phyloP scores from a whole-genome alignment of 352 stramenopile species.

The Phytopythium helicoides region DNA sequence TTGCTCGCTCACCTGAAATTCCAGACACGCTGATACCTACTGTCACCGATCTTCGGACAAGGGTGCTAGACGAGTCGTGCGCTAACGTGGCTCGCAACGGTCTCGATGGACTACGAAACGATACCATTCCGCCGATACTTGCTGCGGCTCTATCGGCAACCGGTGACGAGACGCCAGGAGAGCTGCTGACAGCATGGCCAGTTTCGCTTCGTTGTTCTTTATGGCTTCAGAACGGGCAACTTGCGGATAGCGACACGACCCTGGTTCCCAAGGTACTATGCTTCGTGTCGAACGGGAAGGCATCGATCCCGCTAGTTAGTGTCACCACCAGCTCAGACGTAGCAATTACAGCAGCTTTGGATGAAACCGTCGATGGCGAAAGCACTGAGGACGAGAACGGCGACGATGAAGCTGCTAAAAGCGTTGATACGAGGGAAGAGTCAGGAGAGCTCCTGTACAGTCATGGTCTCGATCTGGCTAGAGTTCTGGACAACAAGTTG shows the following conservation, averaged over 20 bases:
- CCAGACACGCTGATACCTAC: conserved; percentile 24
- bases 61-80: conserved; percentile 39
- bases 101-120: conserved; percentile 31
- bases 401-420: not conserved
- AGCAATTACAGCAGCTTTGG: conserved; percentile 5
- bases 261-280: conserved; percentile 28
- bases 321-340: conserved; percentile 1
- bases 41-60: conserved; percentile 32
- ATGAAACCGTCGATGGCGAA: not conserved
- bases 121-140: conserved; percentile 22
- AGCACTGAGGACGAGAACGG: not conserved
- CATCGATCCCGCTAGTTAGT: conserved; percentile 21
- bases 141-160: not conserved
- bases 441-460: conserved; percentile 16
- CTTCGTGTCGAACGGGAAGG: conserved; percentile 34
- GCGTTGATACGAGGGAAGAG: too few species aligned
- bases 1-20: conserved; percentile 14
- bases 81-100: conserved; percentile 25
- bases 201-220: conserved; percentile 2
- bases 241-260: not conserved
- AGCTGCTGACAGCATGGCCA: not conserved
- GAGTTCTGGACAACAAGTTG: conserved; percentile 40
- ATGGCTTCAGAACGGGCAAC: not conserved
- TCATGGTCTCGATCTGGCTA: conserved; percentile 57
- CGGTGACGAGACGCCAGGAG: not conserved